Evolutionary conservation across 106 monocot species (phyloP).

Genomic region (Posidonia australis): DNA sequence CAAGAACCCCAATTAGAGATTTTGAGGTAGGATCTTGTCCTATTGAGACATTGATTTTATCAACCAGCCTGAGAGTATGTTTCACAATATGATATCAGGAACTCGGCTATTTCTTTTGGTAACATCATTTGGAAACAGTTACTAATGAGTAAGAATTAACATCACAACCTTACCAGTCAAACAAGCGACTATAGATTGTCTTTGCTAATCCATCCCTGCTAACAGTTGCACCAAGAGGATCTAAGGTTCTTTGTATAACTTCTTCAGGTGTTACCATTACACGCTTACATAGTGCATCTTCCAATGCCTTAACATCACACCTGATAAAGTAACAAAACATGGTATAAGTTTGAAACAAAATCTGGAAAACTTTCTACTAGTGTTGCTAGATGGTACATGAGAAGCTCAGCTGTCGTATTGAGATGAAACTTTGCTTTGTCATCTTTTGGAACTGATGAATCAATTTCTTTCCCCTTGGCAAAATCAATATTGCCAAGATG

Average conservation of each 20-base stretch:
- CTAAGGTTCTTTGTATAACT: slow-evolving; percentile 84
- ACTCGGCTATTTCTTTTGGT: no score
- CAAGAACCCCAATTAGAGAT: slow-evolving; percentile 91
- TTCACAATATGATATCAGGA: neutral
- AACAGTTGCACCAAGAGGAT: slow-evolving; percentile 63
- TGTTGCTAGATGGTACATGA: slow-evolving; percentile 40
- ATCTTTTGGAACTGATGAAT: slow-evolving; percentile 91
- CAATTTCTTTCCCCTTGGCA: slow-evolving; percentile 85
- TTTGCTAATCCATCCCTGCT: slow-evolving; percentile 98
- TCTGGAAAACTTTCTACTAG: neutral
- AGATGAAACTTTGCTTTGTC: slow-evolving; percentile 95
- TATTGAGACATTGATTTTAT: slow-evolving; percentile 94
- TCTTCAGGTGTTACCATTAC: slow-evolving; percentile 99
- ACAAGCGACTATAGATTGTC: slow-evolving; percentile 84
- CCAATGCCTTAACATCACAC: slow-evolving; percentile 78
- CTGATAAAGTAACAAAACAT: slow-evolving; percentile 30
- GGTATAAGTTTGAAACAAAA: neutral
- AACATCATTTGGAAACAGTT: no score
- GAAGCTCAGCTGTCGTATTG: slow-evolving; percentile 75
- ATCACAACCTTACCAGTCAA: slow-evolving; percentile 71
- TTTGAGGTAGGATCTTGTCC: slow-evolving; percentile 84
- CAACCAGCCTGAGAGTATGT: slow-evolving; percentile 59
- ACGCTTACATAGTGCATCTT: slow-evolving; percentile 91
- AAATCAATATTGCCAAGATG: slow-evolving; percentile 93
- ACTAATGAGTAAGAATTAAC: neutral